These are phyloP conservation scores for Achaetomiella virescens DNA, from an alignment of 495 filamentous ascomycete genomes.

Conservation along the genomic window DNA sequence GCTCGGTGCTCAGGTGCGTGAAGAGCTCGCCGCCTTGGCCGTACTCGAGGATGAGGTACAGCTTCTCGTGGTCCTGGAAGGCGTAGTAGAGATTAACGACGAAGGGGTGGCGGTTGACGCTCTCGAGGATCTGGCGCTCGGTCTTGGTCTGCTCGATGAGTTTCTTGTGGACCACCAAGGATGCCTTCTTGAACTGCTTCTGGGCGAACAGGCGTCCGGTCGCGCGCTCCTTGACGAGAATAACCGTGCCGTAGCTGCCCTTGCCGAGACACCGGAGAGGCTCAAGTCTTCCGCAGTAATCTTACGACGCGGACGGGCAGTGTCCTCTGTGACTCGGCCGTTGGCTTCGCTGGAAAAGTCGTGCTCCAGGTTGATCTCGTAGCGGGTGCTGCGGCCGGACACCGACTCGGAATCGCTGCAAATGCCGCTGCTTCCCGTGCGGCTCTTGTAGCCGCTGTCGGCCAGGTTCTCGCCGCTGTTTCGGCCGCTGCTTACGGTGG, in stretches of 20 bases:
- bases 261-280: conserved; percentile 93
- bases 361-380: conserved; percentile 80
- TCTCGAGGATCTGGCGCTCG: conserved; percentile 88
- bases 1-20: conserved; percentile 77
- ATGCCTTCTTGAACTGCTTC: conserved; percentile 97
- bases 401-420: conserved; percentile 37
- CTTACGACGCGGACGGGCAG: conserved; percentile 52
- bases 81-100: conserved; percentile 97
- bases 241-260: conserved; percentile 87
- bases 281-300: conserved; percentile 91
- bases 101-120: conserved; percentile 91
- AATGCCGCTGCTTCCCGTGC: conserved; percentile 25
- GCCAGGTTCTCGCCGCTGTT: conserved; percentile 20
- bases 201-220: conserved; percentile 92
- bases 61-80: conserved; percentile 96
- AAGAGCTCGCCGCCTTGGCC: conserved; percentile 97
- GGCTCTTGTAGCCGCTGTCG: conserved; percentile 21
- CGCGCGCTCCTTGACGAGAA: conserved; percentile 78
- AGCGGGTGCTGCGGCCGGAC: conserved; percentile 52
- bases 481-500: conserved; percentile 16
- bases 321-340: conserved; percentile 40
- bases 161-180: conserved; percentile 83
- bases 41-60: conserved; percentile 96
- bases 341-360: conserved; percentile 79
- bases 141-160: conserved; percentile 95